Conservation (phyloP, 2,329 filamentous ascomycete genomes). For the Nigrograna mackinnonii region DNA sequence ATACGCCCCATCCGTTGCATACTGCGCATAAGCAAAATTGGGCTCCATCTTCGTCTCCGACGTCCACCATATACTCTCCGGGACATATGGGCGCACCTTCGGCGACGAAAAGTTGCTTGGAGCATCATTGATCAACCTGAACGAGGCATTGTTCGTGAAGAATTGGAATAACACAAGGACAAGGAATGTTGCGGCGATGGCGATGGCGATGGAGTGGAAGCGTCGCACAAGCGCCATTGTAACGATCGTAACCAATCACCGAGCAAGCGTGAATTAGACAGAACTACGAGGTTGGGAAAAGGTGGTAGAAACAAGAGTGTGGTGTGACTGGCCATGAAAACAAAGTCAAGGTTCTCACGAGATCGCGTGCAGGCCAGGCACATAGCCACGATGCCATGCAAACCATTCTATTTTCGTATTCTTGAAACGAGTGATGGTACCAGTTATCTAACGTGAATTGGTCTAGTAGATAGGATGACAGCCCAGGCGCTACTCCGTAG, state of each 20-base stretch:
- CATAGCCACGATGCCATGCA: no score
- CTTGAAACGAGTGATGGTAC: no score
- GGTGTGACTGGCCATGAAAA: no score
- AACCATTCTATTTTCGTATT: no score
- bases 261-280: no score
- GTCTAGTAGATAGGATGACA: no score
- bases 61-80: conserved; percentile 1
- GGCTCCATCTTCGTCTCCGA: conserved; percentile 1
- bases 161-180: conserved; percentile 1
- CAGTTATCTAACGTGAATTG: no score
- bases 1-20: conserved; percentile 1
- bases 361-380: no score
- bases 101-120: not conserved
- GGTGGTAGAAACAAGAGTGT: no score
- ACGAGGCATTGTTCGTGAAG: not conserved
- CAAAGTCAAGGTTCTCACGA: no score
- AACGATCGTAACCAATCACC: not conserved
- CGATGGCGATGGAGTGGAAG: conserved; percentile 1
- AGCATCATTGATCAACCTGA: not conserved
- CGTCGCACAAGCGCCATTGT: conserved; percentile 1
- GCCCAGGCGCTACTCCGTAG: no score
- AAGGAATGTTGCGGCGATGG: not conserved
- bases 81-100: not conserved
- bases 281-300: no score
- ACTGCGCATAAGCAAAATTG: conserved; percentile 2